These are phyloP conservation scores for Rhizopogon sp. DNA, from an alignment of 768 basidiomycete species.

Conservation along the genomic window DNA sequence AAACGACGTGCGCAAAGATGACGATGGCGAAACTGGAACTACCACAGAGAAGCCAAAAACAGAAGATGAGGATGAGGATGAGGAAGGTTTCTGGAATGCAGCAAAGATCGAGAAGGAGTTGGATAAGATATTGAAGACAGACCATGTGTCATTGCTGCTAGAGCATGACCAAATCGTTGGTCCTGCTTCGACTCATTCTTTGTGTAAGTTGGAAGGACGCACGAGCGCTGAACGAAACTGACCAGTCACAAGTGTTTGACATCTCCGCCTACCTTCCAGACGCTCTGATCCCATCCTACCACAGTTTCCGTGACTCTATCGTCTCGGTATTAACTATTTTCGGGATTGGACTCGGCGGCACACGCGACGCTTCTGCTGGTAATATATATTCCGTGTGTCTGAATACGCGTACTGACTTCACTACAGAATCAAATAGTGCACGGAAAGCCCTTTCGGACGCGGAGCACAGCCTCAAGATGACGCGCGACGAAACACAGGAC, in stretches of 20 bases:
- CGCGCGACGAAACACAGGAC: constrained; percentile 47
- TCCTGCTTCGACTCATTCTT: constrained; percentile 39
- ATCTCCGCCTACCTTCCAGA: constrained; percentile 85
- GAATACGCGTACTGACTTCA: constrained; percentile 1
- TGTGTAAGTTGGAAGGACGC: constrained; percentile 43
- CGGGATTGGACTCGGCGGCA: constrained; percentile 46
- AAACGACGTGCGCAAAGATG: constrained; percentile 55
- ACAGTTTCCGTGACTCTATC: constrained; percentile 55
- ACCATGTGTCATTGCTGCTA: constrained; percentile 72
- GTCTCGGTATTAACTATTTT: constrained; percentile 59
- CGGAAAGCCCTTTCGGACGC: constrained; percentile 60
- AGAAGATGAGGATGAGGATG: constrained; percentile 41
- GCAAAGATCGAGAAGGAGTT: constrained; percentile 55
- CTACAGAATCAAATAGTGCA: constrained; percentile 54
- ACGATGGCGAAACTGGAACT: constrained; percentile 29
- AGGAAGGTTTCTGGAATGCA: constrained; percentile 58
- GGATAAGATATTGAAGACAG: constrained; percentile 51
- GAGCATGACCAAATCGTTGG: constrained; percentile 70
- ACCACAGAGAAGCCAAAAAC: constrained; percentile 8
- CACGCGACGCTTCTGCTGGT: constrained; percentile 38
- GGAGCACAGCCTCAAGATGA: constrained; percentile 49
- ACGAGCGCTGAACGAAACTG: background rate
- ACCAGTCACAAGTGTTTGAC: constrained; percentile 58
- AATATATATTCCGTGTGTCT: background rate
- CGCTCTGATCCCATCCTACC: constrained; percentile 65